These are phyloP conservation scores for Blastobotrys malaysiensis DNA, from an alignment of 1,139 yeast species.

Conservation along the genomic window DNA sequence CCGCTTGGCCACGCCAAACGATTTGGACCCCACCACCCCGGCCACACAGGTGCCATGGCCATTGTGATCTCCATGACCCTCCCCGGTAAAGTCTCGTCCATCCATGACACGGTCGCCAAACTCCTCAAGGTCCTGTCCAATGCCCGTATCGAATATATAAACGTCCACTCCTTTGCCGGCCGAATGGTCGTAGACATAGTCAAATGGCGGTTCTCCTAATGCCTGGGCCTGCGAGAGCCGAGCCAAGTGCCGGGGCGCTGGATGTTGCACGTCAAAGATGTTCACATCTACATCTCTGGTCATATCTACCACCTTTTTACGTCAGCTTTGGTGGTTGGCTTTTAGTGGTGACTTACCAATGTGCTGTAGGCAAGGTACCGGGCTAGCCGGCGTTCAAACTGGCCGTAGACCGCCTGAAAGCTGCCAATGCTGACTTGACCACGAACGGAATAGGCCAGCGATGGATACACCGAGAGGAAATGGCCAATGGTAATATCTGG, in stretches of 20 bases:
- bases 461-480: constrained; percentile 26
- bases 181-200: constrained; percentile 40
- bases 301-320: constrained; percentile 23
- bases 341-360: constrained; percentile 14
- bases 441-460: constrained; percentile 19
- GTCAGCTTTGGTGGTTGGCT: constrained; percentile 1
- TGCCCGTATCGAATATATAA: constrained; percentile 74
- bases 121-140: constrained; percentile 50
- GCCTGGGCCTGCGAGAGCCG: constrained; percentile 50
- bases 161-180: constrained; percentile 56
- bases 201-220: constrained; percentile 29
- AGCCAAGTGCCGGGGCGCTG: constrained; percentile 67
- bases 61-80: constrained; percentile 56
- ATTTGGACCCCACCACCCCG: constrained; percentile 73
- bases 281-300: constrained; percentile 27
- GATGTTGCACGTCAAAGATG: constrained; percentile 37
- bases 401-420: constrained; percentile 28
- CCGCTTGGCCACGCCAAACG: constrained; percentile 76
- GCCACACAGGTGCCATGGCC: constrained; percentile 89
- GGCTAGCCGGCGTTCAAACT: constrained; percentile 23
- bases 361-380: constrained; percentile 22
- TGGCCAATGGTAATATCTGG: constrained; percentile 24
- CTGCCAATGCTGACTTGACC: constrained; percentile 25
- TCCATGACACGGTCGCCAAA: constrained; percentile 54
- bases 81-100: constrained; percentile 60